Evolutionary conservation across 495 filamentous ascomycete genomes (phyloP).

Genomic region (Podospora appendiculata): DNA sequence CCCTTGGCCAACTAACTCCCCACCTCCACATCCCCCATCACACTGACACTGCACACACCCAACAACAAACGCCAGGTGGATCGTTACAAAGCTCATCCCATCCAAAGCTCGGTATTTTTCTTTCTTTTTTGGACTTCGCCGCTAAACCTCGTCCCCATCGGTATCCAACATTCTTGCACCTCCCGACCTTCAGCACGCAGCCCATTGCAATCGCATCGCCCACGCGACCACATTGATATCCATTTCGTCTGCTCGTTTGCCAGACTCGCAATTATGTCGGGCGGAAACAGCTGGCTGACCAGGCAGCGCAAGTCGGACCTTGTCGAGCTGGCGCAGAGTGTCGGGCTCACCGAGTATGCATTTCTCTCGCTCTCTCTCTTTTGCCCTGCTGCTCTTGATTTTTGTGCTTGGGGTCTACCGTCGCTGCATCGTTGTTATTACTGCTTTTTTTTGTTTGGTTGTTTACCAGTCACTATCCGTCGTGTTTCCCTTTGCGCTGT

Average conservation of each 20-base stretch:
- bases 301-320: constrained; percentile 81
- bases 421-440: neutral
- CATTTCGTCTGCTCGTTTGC: constrained; percentile 22
- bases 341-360: constrained; percentile 65
- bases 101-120: too few species aligned
- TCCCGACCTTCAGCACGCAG: too few species aligned
- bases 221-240: constrained; percentile 7
- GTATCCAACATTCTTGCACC: too few species aligned
- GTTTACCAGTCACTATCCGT: too few species aligned
- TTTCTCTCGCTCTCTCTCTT: neutral
- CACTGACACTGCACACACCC: too few species aligned
- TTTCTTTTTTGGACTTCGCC: too few species aligned
- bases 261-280: constrained; percentile 27
- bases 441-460: neutral
- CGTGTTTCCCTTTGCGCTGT: too few species aligned
- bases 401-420: neutral
- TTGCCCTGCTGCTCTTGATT: constrained; percentile 5
- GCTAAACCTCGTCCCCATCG: too few species aligned
- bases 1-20: neutral
- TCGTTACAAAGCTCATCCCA: too few species aligned
- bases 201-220: too few species aligned
- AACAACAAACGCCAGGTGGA: neutral
- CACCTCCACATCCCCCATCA: neutral
- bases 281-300: constrained; percentile 61
- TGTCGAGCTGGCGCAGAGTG: constrained; percentile 60